Evolutionary conservation across 495 filamentous ascomycete species (phyloP).

Genomic region (Baudoinia panamericana): DNA sequence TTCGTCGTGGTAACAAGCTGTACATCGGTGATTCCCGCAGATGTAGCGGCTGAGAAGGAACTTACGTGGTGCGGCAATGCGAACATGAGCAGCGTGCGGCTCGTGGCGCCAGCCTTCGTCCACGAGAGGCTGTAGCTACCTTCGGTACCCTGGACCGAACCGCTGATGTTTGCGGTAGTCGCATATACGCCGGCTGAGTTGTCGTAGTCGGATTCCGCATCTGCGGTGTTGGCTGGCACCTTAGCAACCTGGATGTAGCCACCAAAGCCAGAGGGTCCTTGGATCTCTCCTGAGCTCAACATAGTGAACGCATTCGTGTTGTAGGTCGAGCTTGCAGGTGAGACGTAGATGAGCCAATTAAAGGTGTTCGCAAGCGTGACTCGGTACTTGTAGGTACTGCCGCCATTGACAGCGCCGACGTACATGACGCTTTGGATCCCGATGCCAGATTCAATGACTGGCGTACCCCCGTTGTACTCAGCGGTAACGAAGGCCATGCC

Average conservation of each 20-base stretch:
- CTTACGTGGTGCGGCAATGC: constrained; percentile 76
- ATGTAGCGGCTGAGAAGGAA: constrained; percentile 53
- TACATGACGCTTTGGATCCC: constrained; percentile 58
- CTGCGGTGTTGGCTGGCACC: constrained; percentile 40
- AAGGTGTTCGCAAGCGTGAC: constrained; percentile 56
- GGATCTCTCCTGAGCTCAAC: constrained; percentile 35
- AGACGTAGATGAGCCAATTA: constrained; percentile 71
- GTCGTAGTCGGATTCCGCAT: constrained; percentile 58
- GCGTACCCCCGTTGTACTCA: constrained; percentile 55
- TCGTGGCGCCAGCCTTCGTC: constrained; percentile 47
- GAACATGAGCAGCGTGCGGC: constrained; percentile 61
- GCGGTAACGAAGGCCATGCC: constrained; percentile 82
- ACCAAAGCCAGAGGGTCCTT: constrained; percentile 41
- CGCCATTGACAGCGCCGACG: constrained; percentile 39
- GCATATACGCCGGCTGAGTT: constrained; percentile 63
- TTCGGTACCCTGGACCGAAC: constrained; percentile 40
- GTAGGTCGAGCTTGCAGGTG: constrained; percentile 39
- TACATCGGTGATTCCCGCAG: constrained; percentile 40
- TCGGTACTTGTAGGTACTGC: constrained; percentile 66
- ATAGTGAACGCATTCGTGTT: constrained; percentile 32
- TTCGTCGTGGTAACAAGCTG: constrained; percentile 75
- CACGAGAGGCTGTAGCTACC: constrained; percentile 66
- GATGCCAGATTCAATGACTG: constrained; percentile 58
- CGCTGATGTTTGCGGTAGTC: constrained; percentile 46
- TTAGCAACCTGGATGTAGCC: constrained; percentile 78